Evolutionary conservation across 2,329 filamentous ascomycete species (phyloP).

Genomic region (Hymenoscyphus fructigenus): DNA sequence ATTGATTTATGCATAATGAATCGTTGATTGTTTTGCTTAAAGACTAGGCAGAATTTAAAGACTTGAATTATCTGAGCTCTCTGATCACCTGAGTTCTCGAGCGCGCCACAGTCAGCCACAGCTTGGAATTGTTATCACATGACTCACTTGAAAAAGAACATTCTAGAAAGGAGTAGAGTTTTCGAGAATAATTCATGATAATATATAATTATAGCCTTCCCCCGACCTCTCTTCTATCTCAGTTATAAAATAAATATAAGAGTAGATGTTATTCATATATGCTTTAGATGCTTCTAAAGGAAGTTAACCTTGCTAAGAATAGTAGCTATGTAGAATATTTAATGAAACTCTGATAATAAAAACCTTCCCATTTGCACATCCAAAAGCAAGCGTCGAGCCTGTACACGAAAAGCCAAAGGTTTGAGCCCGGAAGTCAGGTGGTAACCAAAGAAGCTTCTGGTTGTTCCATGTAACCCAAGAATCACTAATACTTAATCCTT

Average conservation of each 20-base stretch:
- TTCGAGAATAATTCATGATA: slow-evolving; percentile 5
- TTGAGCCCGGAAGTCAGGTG: slow-evolving; percentile 19
- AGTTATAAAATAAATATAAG: slow-evolving; percentile 15
- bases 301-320: slow-evolving; percentile 9
- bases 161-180: too few relatives aligned
- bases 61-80: slow-evolving; percentile 4
- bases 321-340: slow-evolving; percentile 21
- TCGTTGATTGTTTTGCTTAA: background rate
- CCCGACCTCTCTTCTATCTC: slow-evolving; percentile 13
- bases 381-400: slow-evolving; percentile 22
- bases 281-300: slow-evolving; percentile 3
- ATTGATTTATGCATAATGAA: too few relatives aligned
- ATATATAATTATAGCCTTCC: slow-evolving; percentile 11
- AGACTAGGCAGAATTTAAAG: slow-evolving; percentile 4
- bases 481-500: slow-evolving; percentile 19
- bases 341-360: slow-evolving; percentile 24
- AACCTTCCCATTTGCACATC: slow-evolving; percentile 23
- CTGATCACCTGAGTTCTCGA: slow-evolving; percentile 4
- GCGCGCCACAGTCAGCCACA: slow-evolving; percentile 1
- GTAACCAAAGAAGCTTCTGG: slow-evolving; percentile 26
- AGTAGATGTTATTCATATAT: slow-evolving; percentile 6
- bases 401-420: slow-evolving; percentile 17
- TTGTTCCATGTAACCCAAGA: slow-evolving; percentile 15
- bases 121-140: background rate
- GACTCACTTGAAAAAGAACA: too few relatives aligned